phyloP scores from a whole-genome alignment of 345 rosid genomes.

The Brassica carinata region DNA sequence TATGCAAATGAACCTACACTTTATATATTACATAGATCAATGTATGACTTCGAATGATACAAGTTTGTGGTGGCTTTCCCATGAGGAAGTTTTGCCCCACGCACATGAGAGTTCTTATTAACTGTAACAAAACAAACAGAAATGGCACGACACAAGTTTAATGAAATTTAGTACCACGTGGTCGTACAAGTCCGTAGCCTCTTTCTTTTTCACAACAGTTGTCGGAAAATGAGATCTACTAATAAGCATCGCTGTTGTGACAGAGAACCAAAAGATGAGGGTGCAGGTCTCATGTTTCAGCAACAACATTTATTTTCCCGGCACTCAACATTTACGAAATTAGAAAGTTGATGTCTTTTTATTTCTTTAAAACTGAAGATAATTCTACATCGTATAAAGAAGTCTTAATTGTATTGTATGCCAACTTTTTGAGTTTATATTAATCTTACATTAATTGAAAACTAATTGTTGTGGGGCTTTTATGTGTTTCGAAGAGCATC shows the following conservation, averaged over 20 bases:
- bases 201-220: conserved; percentile 5
- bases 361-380: neutral
- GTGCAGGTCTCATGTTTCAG: conserved; percentile 25
- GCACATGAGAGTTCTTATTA: conserved; percentile 32
- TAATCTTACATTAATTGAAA: neutral
- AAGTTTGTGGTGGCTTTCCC: conserved; percentile 32
- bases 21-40: neutral
- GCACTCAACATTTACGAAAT: neutral
- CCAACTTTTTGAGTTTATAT: neutral
- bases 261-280: conserved; percentile 12
- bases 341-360: neutral
- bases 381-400: neutral
- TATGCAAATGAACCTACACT: neutral
- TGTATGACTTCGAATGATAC: conserved; percentile 9
- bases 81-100: conserved; percentile 12
- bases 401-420: neutral
- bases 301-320: conserved; percentile 7
- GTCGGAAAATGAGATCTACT: conserved; percentile 22
- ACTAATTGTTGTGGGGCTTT: neutral
- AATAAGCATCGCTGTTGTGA: conserved; percentile 11
- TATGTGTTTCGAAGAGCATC: too few relatives aligned
- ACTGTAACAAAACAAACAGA: conserved; percentile 15
- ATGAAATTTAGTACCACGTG: conserved; percentile 25
- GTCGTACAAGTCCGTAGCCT: conserved; percentile 5
- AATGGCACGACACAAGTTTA: conserved; percentile 19